Conservation (phyloP, 495 filamentous ascomycete genomes). For the Darksidea phi region DNA sequence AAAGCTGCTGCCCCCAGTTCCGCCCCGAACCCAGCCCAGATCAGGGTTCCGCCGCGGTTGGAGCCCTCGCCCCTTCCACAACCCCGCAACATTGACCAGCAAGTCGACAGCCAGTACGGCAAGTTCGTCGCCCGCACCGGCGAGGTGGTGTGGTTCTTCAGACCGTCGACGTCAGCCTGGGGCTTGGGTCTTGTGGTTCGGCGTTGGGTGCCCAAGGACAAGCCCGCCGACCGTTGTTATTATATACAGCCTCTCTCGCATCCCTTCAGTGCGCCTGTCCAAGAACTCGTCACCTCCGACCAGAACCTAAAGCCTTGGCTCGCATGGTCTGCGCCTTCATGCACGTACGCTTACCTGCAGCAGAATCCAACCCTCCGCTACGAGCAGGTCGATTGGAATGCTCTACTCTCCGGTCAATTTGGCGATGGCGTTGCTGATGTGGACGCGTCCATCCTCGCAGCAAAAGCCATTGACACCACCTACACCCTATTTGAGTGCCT, state of each 20-base stretch:
- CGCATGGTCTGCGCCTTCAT: conserved; percentile 58
- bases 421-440: conserved; percentile 53
- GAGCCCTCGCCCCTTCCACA: conserved; percentile 45
- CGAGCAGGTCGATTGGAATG: conserved; percentile 55
- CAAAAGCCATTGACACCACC: conserved; percentile 56
- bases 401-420: conserved; percentile 43
- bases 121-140: conserved; percentile 57
- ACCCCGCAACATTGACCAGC: conserved; percentile 46
- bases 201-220: conserved; percentile 40
- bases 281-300: conserved; percentile 45
- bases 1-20: conserved; percentile 7
- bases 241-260: conserved; percentile 55
- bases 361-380: conserved; percentile 44
- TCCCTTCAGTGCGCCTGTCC: conserved; percentile 44
- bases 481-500: conserved; percentile 55
- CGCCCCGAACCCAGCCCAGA: conserved; percentile 9
- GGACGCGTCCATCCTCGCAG: conserved; percentile 61
- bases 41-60: conserved; percentile 19
- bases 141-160: conserved; percentile 57
- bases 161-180: conserved; percentile 48
- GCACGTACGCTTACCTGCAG: conserved; percentile 37
- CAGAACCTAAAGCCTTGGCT: conserved; percentile 57
- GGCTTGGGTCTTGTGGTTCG: conserved; percentile 53
- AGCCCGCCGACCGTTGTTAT: conserved; percentile 42
- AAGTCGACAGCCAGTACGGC: conserved; percentile 46